phyloP scores from a whole-genome alignment of 495 filamentous ascomycete species.

The Aspergillus carlsbadensis region DNA sequence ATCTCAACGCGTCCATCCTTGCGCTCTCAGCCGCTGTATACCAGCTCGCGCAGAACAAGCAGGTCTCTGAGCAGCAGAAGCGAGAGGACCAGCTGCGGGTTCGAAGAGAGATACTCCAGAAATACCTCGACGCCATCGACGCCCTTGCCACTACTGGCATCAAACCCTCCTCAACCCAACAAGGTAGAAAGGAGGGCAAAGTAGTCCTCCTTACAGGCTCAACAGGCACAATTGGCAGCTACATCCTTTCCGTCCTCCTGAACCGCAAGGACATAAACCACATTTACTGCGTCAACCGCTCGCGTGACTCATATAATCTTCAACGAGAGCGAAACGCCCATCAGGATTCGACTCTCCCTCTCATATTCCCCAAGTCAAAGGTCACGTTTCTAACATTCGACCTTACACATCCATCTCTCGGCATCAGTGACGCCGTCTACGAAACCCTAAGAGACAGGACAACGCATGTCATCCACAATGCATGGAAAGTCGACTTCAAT shows the following conservation, averaged over 20 bases:
- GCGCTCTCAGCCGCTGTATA: background rate
- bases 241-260: slow-evolving; percentile 49
- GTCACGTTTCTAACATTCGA: slow-evolving; percentile 51
- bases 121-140: background rate
- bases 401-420: slow-evolving; percentile 44
- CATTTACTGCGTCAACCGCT: slow-evolving; percentile 57
- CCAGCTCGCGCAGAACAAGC: background rate
- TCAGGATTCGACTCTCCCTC: slow-evolving; percentile 5
- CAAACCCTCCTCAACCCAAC: background rate
- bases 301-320: slow-evolving; percentile 14
- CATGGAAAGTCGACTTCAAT: slow-evolving; percentile 9
- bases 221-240: slow-evolving; percentile 59
- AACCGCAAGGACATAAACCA: slow-evolving; percentile 36
- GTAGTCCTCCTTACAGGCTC: slow-evolving; percentile 53
- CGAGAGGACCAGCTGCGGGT: background rate
- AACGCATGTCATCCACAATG: slow-evolving; percentile 28
- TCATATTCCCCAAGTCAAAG: slow-evolving; percentile 1
- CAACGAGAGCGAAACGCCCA: slow-evolving; percentile 18
- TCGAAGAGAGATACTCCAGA: background rate
- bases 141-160: background rate
- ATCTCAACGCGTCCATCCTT: background rate
- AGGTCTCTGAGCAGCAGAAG: background rate
- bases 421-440: slow-evolving; percentile 38
- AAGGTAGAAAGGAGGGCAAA: background rate
- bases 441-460: slow-evolving; percentile 34